phyloP scores from a whole-genome alignment of 2,329 filamentous ascomycete genomes.

The Fusarium siculi region DNA sequence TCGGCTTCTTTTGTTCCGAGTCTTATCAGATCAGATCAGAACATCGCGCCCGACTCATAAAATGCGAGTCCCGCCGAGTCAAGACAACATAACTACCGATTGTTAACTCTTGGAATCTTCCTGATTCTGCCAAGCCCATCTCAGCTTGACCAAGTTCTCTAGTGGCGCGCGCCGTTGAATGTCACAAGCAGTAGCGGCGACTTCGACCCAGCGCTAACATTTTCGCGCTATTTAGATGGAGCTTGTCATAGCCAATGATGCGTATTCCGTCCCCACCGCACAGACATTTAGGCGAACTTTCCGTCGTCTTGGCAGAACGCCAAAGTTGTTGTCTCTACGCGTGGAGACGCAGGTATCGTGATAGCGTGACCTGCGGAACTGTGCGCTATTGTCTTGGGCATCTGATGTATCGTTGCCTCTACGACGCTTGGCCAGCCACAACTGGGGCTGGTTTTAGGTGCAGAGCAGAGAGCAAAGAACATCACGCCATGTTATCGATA shows the following conservation, averaged over 20 bases:
- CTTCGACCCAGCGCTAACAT: neutral
- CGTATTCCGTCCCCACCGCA: accelerated
- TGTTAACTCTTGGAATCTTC: neutral
- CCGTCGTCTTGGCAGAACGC: neutral
- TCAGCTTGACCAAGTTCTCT: neutral
- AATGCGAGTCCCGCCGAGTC: neutral
- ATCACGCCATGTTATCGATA: neutral
- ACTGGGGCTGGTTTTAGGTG: neutral
- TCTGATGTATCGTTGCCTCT: neutral
- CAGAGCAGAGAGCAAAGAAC: neutral
- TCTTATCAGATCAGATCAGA: neutral
- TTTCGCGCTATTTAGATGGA: neutral
- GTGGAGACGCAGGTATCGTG: neutral
- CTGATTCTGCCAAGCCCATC: neutral
- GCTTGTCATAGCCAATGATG: neutral
- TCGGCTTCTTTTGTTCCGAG: neutral
- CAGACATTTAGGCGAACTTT: neutral
- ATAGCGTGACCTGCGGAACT: neutral
- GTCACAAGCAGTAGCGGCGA: neutral
- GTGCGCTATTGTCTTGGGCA: neutral
- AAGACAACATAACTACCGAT: neutral
- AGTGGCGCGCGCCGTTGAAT: neutral
- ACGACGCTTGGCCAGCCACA: neutral
- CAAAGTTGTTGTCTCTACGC: neutral
- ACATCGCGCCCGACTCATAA: neutral